Evolutionary conservation across 768 basidiomycete genomes (phyloP), one percentile per base, ranked within the genome.

Genomic region (Russula griseocarnosa): DNA sequence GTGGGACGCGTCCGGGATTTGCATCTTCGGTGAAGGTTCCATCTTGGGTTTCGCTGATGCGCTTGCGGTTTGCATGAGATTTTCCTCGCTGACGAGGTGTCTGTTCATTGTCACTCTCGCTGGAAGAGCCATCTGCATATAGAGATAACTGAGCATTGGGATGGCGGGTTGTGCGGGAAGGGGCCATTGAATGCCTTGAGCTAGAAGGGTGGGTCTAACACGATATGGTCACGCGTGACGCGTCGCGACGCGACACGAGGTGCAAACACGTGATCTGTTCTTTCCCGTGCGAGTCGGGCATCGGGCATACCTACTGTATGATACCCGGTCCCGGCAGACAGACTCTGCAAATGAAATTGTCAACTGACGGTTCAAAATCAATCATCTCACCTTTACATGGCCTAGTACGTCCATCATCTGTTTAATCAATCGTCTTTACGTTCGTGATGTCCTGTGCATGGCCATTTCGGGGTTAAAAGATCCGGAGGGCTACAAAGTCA

Each of bases 31-130:
- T 79, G 60, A 78, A 73, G 57, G 80, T 82, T 38, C 77, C 76
- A 52, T 75, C 74, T 69, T 82, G 76, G 38, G 74, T 77, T 65
- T 90, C 88, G 74, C 86, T 86, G 61, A 86, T 75, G 44, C 86
- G 83, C 69, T 86, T 86, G 59, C 68, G 68, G 24, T 53, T 34
- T 24, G 42, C 32, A 14, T 63, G 59, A 20, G 56, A 57, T 34
- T 61, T 67, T 36, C 32, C 34, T n/a, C 62, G 55, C 34, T 63
- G 61, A 24, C 66, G 66, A 7, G 66, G 66, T 4, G 59, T 67
- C 40, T 40, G 58, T 80, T 74, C 54, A 72, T 71, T 47, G 74
- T 76, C 66, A 76, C 80, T 72, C 74, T n/a, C 66, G 9, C 65
- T 58, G 13, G 66, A 60, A 24, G 60, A 54, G 24, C 38, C 60